Conservation (phyloP, 1,139 yeast species). For the Scheffersomyces stambukii region DNA sequence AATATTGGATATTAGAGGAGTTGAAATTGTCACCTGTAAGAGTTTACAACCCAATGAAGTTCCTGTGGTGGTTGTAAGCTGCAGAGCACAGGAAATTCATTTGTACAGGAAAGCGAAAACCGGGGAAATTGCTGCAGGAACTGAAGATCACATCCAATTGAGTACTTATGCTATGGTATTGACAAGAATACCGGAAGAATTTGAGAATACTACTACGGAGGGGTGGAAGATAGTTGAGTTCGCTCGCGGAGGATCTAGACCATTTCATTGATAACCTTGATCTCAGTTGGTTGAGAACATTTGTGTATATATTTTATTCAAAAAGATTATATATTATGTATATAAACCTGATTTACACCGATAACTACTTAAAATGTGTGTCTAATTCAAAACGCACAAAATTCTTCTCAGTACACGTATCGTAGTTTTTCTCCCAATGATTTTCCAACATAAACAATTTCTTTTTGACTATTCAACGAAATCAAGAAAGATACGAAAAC, state of each 20-base stretch:
- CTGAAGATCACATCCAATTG: conserved; percentile 88
- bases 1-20: conserved; percentile 92
- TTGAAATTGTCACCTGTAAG: conserved; percentile 87
- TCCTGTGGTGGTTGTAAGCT: conserved; percentile 91
- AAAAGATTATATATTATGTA: no score
- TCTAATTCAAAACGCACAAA: not conserved
- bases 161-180: conserved; percentile 95
- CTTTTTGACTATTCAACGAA: conserved; percentile 5
- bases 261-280: conserved; percentile 75
- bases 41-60: conserved; percentile 85
- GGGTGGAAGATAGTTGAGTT: conserved; percentile 98
- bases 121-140: conserved; percentile 94
- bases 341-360: not conserved
- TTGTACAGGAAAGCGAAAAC: conserved; percentile 85
- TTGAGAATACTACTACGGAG: conserved; percentile 85
- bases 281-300: no score
- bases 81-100: conserved; percentile 96
- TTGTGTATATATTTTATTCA: conserved; percentile 7
- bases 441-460: no score
- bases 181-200: conserved; percentile 88
- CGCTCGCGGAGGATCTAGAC: conserved; percentile 91
- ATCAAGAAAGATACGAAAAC: conserved; percentile 2
- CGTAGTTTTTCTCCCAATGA: not conserved
- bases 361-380: not conserved
- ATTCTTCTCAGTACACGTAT: conserved; percentile 2